Base-by-base conservation (phyloP, 352 stramenopile species). In the Phytopythium vexans region DNA sequence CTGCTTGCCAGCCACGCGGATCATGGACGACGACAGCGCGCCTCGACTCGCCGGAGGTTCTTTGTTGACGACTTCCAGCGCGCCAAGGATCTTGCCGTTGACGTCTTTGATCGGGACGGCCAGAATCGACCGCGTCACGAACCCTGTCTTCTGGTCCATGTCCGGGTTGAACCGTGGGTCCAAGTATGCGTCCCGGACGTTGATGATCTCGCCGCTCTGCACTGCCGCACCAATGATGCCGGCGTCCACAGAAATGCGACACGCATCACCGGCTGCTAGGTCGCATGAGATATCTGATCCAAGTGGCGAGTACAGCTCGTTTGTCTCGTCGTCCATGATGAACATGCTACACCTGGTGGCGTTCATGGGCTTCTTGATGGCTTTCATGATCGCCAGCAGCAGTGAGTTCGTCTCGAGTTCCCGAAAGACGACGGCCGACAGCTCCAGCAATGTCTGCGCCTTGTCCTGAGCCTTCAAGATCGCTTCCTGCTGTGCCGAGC, bases 71-170 rank as follows among this genome's bases (percentile, higher is more conserved):
- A 92, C 70, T 58, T 87, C 81, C 21, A 92, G 45, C 21, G 86
- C 76, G 42, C 76, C 81, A 2, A 92, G 68, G 7, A 94, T 75
- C 14, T 66, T 52, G n/a, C 74, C 77, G 3, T 71, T 74, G 1
- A 74, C 66, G 63, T 94, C 81, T 39, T 86, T 86, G 21, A 97
- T 88, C 0, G 89, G 88, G 15, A 96, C 72, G 0, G 74, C 84
- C 31, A 97, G 64, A 31, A 97, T 72, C 15, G 70, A 82, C 31
- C 77, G 79, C 7, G 83, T 94, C 12, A 75, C 48, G 43, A 88
- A 94, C 11, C 82, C 82, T 9, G 73, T 84, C 16, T 74, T 68
- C 21, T 66, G 55, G 54, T 92, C 82, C n/a, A 83, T 58, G 16
- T 35, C 9, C 41, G 50, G 32, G 44, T 90, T 86, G 62, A 92